Evolutionary conservation across 768 basidiomycete species (phyloP), one percentile per base, ranked within the genome.

Genomic region (Leccinellum albellum): DNA sequence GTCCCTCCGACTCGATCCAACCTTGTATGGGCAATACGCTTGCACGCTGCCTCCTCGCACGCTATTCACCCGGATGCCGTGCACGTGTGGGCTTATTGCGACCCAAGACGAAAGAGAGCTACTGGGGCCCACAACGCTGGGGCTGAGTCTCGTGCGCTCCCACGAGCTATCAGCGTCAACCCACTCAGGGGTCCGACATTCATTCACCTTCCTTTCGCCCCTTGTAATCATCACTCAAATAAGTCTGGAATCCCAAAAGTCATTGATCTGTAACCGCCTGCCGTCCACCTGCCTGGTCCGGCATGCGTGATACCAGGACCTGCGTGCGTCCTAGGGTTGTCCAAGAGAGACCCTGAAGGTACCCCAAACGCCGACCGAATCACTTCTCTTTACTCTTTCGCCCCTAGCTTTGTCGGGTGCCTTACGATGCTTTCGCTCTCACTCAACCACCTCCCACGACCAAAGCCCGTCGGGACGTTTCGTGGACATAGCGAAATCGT

Each of bases 121-220:
- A 23, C 49, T 50, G 17, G n/a, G 26, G 31, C 26, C 29, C 49
- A 28, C 31, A n/a, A 31, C 21, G 15, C 31, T 12, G 21, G 40
- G n/a, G 40, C 9, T 20, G 29, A 29, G 13, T 57, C 57, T 50
- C 57, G 56, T 57, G 60, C 47, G 56, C 67, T 63, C 68, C 66
- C 67, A 70, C 67, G 68, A 68, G 61, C 55, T 53, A 60, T 56
- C 58, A 46, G 63, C 63, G 61, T 53, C 61, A 59, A 61, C 64
- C 68, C 64, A 70, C 68, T 68, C 23, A 68, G 63, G 68, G 68
- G 68, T 65, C 68, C 67, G 66, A 68, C 54, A 37, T n/a, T n/a
- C n/a, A 40, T 31, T 57, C 57, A 55, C 55, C 59, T 59, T 58
- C 61, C 57, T 42, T 37, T 28, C 50, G 23, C 51, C 51, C 54